phyloP scores from a whole-genome alignment of 2,329 filamentous ascomycete genomes.

The Aspergillus piperis region DNA sequence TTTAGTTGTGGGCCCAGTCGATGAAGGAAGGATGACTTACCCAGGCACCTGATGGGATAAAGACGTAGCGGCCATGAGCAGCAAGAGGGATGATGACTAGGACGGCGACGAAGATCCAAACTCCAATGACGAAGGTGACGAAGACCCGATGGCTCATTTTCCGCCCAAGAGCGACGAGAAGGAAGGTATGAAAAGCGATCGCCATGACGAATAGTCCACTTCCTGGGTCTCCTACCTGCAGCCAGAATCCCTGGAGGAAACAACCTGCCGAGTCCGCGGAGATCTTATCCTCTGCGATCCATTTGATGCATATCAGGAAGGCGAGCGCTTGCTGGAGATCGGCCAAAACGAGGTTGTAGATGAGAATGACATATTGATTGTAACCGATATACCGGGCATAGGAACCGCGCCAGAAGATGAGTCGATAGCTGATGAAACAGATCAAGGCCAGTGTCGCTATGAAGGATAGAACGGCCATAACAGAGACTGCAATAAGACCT shows the following conservation, averaged over 20 bases:
- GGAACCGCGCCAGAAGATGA: slow-evolving; percentile 53
- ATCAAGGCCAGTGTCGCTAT: slow-evolving; percentile 48
- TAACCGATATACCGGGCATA: slow-evolving; percentile 54
- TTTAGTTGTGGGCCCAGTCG: neutral
- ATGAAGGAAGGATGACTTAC: slow-evolving; percentile 14
- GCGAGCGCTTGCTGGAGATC: slow-evolving; percentile 56
- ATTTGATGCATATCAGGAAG: slow-evolving; percentile 53
- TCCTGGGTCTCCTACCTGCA: slow-evolving; percentile 55
- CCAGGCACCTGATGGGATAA: slow-evolving; percentile 54
- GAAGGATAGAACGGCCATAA: slow-evolving; percentile 52
- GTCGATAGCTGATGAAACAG: slow-evolving; percentile 52
- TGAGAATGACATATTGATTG: slow-evolving; percentile 58
- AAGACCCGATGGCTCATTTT: slow-evolving; percentile 51
- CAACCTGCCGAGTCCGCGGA: slow-evolving; percentile 47
- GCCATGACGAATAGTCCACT: slow-evolving; percentile 57
- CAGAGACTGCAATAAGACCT: slow-evolving; percentile 50
- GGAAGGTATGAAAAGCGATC: slow-evolving; percentile 57
- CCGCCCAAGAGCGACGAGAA: slow-evolving; percentile 51
- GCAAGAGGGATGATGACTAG: slow-evolving; percentile 52
- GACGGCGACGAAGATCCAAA: slow-evolving; percentile 51
- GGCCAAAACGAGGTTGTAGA: slow-evolving; percentile 56
- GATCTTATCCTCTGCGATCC: slow-evolving; percentile 49
- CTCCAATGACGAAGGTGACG: slow-evolving; percentile 43
- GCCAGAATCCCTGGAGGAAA: slow-evolving; percentile 53
- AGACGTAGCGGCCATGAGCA: slow-evolving; percentile 46